phyloP scores from a whole-genome alignment of 805 yeast genomes.

The Candida gorgasii region DNA sequence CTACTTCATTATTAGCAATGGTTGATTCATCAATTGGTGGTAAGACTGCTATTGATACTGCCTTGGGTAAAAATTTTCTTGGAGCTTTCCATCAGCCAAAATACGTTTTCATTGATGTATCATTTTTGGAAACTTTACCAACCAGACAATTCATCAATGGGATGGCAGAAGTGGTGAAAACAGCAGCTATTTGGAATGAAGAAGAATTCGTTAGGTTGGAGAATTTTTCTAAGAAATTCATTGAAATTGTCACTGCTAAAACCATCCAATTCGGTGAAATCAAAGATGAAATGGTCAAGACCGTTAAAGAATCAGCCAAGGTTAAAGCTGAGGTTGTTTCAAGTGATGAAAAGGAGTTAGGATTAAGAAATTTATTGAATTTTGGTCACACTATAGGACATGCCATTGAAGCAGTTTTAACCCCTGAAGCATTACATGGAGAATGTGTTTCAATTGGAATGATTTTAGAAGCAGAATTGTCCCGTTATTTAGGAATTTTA shows the following conservation, averaged over 20 bases:
- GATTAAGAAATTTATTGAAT: slow-evolving; percentile 85
- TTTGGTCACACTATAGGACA: slow-evolving; percentile 98
- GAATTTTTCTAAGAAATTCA: slow-evolving; percentile 65
- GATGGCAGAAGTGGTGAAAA: slow-evolving; percentile 96
- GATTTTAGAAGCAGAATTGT: slow-evolving; percentile 89
- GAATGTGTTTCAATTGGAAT: slow-evolving; percentile 99
- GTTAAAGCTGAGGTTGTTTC: slow-evolving; percentile 96
- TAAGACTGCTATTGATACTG: slow-evolving; percentile 96
- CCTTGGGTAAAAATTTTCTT: slow-evolving; percentile 89
- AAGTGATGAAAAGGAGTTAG: slow-evolving; percentile 92
- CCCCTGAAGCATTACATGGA: slow-evolving; percentile 96
- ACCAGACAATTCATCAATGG: slow-evolving; percentile 95
- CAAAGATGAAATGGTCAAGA: slow-evolving; percentile 68
- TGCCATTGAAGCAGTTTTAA: slow-evolving; percentile 95
- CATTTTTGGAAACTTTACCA: slow-evolving; percentile 85
- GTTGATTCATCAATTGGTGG: slow-evolving; percentile 99
- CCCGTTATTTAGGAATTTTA: slow-evolving; percentile 87
- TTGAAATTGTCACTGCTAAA: slow-evolving; percentile 55
- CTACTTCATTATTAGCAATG: slow-evolving; percentile 93
- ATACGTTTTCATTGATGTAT: slow-evolving; percentile 83
- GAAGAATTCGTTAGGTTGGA: slow-evolving; percentile 85
- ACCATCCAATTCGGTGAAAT: slow-evolving; percentile 61
- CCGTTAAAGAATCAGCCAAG: slow-evolving; percentile 80
- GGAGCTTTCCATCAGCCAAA: slow-evolving; percentile 98
- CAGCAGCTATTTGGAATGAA: slow-evolving; percentile 98